phyloP scores from a whole-genome alignment of 2,329 filamentous ascomycete genomes.

The Graphilbum ipis-grandicollis region DNA sequence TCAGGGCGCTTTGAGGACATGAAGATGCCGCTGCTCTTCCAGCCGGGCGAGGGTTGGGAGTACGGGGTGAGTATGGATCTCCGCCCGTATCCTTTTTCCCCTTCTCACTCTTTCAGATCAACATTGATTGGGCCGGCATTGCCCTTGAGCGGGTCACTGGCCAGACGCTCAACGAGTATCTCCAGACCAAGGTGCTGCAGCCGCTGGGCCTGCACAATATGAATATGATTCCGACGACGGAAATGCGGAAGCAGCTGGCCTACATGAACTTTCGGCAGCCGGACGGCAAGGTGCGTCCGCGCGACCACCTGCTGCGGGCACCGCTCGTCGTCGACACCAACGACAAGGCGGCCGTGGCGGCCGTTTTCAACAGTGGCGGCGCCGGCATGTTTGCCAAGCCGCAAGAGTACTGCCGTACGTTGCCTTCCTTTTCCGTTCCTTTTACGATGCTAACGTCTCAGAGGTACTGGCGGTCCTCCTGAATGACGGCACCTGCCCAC shows the following conservation, averaged over 20 bases:
- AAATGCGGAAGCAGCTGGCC: constrained; percentile 34
- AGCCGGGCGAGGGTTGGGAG: constrained; percentile 28
- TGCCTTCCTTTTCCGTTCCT: background rate
- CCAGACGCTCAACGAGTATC: constrained; percentile 23
- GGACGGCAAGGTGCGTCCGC: constrained; percentile 19
- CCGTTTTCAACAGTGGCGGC: constrained; percentile 21
- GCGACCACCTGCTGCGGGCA: constrained; percentile 16
- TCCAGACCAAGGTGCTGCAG: constrained; percentile 23
- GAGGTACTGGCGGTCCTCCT: constrained; percentile 40
- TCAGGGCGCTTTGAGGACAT: constrained; percentile 27
- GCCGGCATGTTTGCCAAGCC: constrained; percentile 24
- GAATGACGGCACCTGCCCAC: constrained; percentile 42
- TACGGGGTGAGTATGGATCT: constrained; percentile 30
- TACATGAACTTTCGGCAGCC: constrained; percentile 32
- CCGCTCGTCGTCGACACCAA: constrained; percentile 5
- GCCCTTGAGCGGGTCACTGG: constrained; percentile 23
- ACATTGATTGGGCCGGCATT: constrained; percentile 31
- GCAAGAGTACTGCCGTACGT: constrained; percentile 17
- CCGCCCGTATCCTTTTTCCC: no score
- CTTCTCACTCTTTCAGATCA: constrained; percentile 39
- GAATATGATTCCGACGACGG: constrained; percentile 27
- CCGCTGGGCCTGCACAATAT: constrained; percentile 29
- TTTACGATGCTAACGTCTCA: constrained; percentile 9
- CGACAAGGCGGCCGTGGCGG: background rate
- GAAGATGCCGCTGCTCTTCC: constrained; percentile 23